Conservation (phyloP, 2,329 filamentous ascomycete species). For the Hymenoscyphus salicellus region DNA sequence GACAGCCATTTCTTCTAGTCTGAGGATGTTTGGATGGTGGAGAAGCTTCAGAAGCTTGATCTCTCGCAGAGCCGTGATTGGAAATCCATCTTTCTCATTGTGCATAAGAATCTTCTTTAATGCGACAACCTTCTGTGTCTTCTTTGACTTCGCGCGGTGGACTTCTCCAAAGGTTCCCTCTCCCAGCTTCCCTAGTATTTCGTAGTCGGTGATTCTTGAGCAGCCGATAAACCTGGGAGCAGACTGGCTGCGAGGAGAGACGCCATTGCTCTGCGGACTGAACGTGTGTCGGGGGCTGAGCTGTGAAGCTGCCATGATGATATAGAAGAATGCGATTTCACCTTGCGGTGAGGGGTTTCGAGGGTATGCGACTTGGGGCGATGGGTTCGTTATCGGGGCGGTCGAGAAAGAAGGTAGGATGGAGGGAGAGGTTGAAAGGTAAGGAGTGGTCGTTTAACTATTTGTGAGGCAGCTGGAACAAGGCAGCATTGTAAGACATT, state of each 20-base stretch:
- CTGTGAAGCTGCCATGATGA: conserved; percentile 25
- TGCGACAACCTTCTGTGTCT: conserved; percentile 72
- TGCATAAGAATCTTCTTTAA: conserved; percentile 99
- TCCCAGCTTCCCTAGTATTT: conserved; percentile 77
- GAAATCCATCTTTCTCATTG: conserved; percentile 98
- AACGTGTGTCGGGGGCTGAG: conserved; percentile 6
- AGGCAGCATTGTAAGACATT: not conserved
- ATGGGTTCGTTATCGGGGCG: not conserved
- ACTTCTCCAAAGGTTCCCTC: conserved; percentile 98
- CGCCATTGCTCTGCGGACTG: conserved; percentile 30
- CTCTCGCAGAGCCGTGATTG: conserved; percentile 95
- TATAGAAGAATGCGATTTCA: not conserved
- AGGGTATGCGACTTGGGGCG: not conserved
- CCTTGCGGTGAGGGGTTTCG: not conserved
- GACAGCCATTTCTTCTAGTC: conserved; percentile 92
- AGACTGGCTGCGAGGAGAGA: conserved; percentile 56
- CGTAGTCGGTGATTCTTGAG: conserved; percentile 77
- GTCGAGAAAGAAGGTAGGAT: not conserved
- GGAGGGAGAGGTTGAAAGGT: not conserved
- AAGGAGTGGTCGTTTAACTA: not conserved
- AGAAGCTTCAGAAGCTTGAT: conserved; percentile 96
- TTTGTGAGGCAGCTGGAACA: not conserved
- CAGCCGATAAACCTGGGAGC: conserved; percentile 74
- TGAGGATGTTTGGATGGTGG: conserved; percentile 84
- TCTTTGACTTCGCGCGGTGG: conserved; percentile 78